Percentiles rank a stretch among this genome's conserved stretches.
phyloP scores from a whole-genome alignment of 208 protist species.

The Acanthamoeba culbertsoni region DNA sequence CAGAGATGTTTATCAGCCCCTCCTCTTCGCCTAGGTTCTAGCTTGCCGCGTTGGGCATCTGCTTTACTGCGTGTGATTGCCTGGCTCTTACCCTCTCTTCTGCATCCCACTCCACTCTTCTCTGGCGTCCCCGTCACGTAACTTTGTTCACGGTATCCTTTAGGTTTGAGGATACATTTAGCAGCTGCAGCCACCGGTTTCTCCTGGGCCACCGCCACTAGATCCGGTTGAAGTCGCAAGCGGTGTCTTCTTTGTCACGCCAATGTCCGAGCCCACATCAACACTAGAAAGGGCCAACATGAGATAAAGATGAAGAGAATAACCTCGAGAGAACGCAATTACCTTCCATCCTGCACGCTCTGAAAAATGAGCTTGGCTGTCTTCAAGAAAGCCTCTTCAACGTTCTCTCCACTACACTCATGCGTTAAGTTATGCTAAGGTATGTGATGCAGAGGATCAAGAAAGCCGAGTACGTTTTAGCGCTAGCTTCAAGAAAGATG shows the following conservation, averaged over 20 bases:
- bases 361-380: constrained; percentile 85
- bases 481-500: constrained; percentile 91
- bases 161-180: not conserved
- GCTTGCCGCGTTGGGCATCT: too few relatives aligned
- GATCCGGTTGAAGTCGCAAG: not conserved
- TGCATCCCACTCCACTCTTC: too few relatives aligned
- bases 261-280: constrained; percentile 15
- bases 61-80: too few relatives aligned
- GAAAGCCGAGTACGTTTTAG: constrained; percentile 87
- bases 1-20: too few relatives aligned
- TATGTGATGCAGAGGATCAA: not conserved
- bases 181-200: not conserved
- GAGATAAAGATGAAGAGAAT: not conserved
- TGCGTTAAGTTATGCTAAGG: not conserved
- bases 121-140: not conserved
- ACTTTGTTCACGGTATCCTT: not conserved
- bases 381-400: constrained; percentile 86
- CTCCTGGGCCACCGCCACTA: not conserved
- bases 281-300: not conserved
- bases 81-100: too few relatives aligned
- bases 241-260: constrained; percentile 44
- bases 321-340: not conserved
- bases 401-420: constrained; percentile 76
- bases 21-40: too few relatives aligned
- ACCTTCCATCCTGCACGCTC: constrained; percentile 81